Conservation (phyloP, 306 rosid species). For the Parietaria judaica region DNA sequence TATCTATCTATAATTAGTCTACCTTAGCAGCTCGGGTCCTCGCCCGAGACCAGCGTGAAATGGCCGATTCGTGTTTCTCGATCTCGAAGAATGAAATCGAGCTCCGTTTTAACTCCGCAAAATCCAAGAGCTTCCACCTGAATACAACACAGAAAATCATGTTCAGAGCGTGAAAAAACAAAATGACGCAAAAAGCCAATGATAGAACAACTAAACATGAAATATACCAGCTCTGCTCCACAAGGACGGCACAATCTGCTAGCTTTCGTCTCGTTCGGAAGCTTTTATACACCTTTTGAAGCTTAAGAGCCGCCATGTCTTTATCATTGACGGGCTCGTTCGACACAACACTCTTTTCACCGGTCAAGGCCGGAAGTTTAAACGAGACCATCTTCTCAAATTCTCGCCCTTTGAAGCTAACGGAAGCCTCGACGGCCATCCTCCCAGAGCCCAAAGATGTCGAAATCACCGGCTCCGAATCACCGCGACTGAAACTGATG, state of each 20-base stretch:
- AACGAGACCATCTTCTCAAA: slow-evolving; percentile 30
- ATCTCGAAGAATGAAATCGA: slow-evolving; percentile 90
- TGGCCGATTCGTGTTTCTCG: slow-evolving; percentile 91
- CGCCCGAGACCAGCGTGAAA: slow-evolving; percentile 98
- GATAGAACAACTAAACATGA: neutral
- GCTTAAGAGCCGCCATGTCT: slow-evolving; percentile 80
- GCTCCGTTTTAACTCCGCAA: slow-evolving; percentile 88
- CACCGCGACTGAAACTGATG: slow-evolving; percentile 52
- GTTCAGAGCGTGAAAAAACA: slow-evolving; percentile 23
- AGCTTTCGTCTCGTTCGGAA: slow-evolving; percentile 91
- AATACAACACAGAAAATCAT: slow-evolving; percentile 14
- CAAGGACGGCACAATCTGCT: slow-evolving; percentile 98
- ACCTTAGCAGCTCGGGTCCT: slow-evolving; percentile 99
- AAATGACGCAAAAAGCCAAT: neutral
- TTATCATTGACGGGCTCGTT: slow-evolving; percentile 57
- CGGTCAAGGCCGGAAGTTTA: slow-evolving; percentile 29
- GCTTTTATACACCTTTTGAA: slow-evolving; percentile 98
- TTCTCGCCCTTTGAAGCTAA: slow-evolving; percentile 59
- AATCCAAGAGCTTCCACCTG: slow-evolving; percentile 99
- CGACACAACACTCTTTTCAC: slow-evolving; percentile 20
- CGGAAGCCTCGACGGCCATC: slow-evolving; percentile 67
- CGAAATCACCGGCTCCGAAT: slow-evolving; percentile 53
- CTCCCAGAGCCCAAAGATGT: slow-evolving; percentile 59
- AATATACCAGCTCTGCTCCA: slow-evolving; percentile 92
- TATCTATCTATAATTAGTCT: slow-evolving; percentile 9